Percentiles rank a stretch among this genome's conserved stretches.
These are phyloP conservation scores for Exobasidium cylindrosporum DNA, from an alignment of 1,284 basidiomycete species.

Conservation along the genomic window DNA sequence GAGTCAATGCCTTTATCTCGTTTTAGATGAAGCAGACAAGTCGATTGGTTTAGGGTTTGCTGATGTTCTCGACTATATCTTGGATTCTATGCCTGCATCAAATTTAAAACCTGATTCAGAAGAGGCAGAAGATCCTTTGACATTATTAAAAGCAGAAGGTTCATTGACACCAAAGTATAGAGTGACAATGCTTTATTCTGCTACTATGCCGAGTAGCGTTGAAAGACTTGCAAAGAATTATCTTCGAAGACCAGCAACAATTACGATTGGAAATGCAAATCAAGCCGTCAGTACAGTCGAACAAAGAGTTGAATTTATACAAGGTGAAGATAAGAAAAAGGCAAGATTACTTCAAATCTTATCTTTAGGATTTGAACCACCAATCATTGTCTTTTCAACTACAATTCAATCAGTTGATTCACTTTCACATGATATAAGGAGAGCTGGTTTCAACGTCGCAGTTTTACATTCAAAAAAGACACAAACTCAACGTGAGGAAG, in stretches of 20 bases:
- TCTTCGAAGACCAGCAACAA: slow-evolving; percentile 82
- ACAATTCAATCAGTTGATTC: slow-evolving; percentile 98
- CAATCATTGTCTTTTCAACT: slow-evolving; percentile 98
- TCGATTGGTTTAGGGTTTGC: slow-evolving; percentile 99
- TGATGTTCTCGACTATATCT: slow-evolving; percentile 85
- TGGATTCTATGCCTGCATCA: slow-evolving; percentile 83
- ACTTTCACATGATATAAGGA: slow-evolving; percentile 84
- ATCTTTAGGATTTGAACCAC: slow-evolving; percentile 76
- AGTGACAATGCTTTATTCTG: slow-evolving; percentile 75
- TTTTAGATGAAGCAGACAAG: slow-evolving; percentile 98
- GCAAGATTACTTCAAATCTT: slow-evolving; percentile 84
- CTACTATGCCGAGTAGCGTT: slow-evolving; percentile 95
- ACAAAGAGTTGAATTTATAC: slow-evolving; percentile 89
- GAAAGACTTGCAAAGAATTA: slow-evolving; percentile 92
- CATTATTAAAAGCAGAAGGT: slow-evolving; percentile 33
- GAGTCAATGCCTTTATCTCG: slow-evolving; percentile 92
- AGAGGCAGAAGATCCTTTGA: slow-evolving; percentile 51
- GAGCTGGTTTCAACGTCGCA: slow-evolving; percentile 79
- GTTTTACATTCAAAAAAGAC: slow-evolving; percentile 96
- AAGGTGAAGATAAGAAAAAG: slow-evolving; percentile 91
- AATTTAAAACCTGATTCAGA: slow-evolving; percentile 73
- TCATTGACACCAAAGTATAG: slow-evolving; percentile 32
- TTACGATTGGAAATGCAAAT: slow-evolving; percentile 95
- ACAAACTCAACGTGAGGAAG: slow-evolving; percentile 91
- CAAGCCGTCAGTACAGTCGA: slow-evolving; percentile 97